phyloP scores from a whole-genome alignment of 2,329 filamentous ascomycete species.

The Scedosporium boydii region DNA sequence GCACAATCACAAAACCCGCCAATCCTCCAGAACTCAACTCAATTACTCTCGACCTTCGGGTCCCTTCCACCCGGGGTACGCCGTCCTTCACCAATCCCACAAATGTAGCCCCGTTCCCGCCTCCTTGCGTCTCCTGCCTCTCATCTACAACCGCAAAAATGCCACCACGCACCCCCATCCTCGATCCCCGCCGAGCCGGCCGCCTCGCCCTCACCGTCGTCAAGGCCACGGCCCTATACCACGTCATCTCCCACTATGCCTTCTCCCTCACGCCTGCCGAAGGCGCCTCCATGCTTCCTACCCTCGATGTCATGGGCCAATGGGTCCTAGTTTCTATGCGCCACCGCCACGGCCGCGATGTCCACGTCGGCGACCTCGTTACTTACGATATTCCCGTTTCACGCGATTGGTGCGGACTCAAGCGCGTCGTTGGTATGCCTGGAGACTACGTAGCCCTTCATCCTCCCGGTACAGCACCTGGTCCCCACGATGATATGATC shows the following conservation, averaged over 20 bases:
- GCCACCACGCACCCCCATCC: conserved; percentile 7
- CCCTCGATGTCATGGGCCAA: conserved; percentile 59
- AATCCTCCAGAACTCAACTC: neutral
- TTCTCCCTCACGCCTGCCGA: conserved; percentile 48
- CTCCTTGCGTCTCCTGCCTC: too few species aligned
- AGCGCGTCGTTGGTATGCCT: conserved; percentile 68
- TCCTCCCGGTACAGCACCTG: conserved; percentile 38
- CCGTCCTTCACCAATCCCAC: neutral
- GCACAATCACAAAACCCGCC: neutral
- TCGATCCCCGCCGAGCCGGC: conserved; percentile 14
- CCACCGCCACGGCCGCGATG: conserved; percentile 56
- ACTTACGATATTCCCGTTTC: conserved; percentile 65
- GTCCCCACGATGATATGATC: conserved; percentile 43
- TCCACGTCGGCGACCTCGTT: conserved; percentile 75
- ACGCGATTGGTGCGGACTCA: conserved; percentile 52
- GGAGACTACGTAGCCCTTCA: conserved; percentile 66
- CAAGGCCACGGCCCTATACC: conserved; percentile 36
- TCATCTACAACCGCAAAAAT: conserved; percentile 4
- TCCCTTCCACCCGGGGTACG: neutral
- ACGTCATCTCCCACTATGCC: conserved; percentile 51
- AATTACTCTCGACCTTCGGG: neutral
- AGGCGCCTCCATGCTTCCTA: conserved; percentile 86
- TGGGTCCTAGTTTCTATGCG: conserved; percentile 58
- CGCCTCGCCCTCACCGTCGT: conserved; percentile 34
- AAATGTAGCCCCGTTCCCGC: neutral